Conservation (phyloP, 495 filamentous ascomycete species). For the Podospora comata region DNA sequence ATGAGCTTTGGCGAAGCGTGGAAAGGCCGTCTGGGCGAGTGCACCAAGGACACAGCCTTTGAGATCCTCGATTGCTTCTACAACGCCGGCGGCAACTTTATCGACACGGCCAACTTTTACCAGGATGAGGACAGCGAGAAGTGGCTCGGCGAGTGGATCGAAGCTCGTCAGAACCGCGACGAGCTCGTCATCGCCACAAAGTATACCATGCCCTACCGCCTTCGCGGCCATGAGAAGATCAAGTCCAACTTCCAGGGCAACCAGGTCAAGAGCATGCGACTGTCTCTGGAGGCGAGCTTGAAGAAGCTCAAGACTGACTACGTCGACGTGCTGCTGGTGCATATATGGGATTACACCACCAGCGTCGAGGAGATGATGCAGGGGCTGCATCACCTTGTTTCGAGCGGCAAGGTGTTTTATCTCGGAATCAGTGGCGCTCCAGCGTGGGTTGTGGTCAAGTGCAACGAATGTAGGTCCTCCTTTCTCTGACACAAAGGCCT, state of each 20-base stretch:
- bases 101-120: constrained; percentile 8
- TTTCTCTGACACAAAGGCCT: no score
- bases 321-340: constrained; percentile 61
- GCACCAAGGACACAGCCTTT: constrained; percentile 19
- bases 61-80: constrained; percentile 12
- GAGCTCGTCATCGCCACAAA: constrained; percentile 5
- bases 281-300: constrained; percentile 53
- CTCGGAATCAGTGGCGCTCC: constrained; percentile 62
- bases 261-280: constrained; percentile 53
- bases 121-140: constrained; percentile 2
- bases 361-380: constrained; percentile 62
- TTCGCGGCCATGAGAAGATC: constrained; percentile 11
- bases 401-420: constrained; percentile 59
- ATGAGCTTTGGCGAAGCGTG: constrained; percentile 56
- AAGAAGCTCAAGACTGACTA: constrained; percentile 62
- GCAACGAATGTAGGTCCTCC: constrained; percentile 44
- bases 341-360: constrained; percentile 60
- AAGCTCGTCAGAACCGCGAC: not conserved
- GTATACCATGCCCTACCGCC: constrained; percentile 38
- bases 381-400: constrained; percentile 55
- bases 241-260: constrained; percentile 39
- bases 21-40: constrained; percentile 15
- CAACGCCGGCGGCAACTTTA: constrained; percentile 8
- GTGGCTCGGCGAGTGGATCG: constrained; percentile 4
- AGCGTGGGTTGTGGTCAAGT: constrained; percentile 54